Conservation (phyloP, 345 rosid species). For the Luvunga scandens region DNA sequence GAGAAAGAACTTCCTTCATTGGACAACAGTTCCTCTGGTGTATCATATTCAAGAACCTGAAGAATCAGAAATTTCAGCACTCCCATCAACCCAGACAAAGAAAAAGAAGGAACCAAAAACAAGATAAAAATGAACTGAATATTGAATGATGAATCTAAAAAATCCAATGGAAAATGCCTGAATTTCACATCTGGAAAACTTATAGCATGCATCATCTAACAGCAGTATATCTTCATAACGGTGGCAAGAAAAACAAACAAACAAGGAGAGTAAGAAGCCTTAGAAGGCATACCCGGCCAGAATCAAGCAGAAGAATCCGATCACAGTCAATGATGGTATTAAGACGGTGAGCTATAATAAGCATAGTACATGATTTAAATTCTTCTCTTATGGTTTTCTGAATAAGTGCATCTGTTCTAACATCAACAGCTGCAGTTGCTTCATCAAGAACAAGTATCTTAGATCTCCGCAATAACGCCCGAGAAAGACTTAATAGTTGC, state of each 20-base stretch:
- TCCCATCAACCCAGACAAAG: slow-evolving; percentile 2
- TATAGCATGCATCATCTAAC: neutral
- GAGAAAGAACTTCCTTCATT: slow-evolving; percentile 81
- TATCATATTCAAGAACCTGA: slow-evolving; percentile 84
- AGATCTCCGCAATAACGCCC: slow-evolving; percentile 90
- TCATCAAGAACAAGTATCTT: slow-evolving; percentile 98
- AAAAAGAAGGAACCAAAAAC: neutral
- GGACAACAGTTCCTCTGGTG: slow-evolving; percentile 74
- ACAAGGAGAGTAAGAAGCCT: neutral
- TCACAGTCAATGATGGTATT: slow-evolving; percentile 97
- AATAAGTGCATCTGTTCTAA: slow-evolving; percentile 95
- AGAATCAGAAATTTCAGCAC: neutral
- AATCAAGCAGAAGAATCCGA: slow-evolving; percentile 80
- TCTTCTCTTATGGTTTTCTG: slow-evolving; percentile 99
- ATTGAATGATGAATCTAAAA: neutral
- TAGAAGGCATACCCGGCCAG: slow-evolving; percentile 66
- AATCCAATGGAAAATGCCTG: neutral
- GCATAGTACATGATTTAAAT: slow-evolving; percentile 93
- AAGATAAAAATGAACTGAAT: neutral
- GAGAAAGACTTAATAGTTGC: slow-evolving; percentile 94
- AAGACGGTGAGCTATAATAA: slow-evolving; percentile 94
- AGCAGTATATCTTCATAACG: neutral
- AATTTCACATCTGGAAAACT: neutral
- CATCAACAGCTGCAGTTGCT: slow-evolving; percentile 99
- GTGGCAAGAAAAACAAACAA: neutral